A percentile compares a stretch with the other conserved stretches of the same genome.
phyloP scores from a whole-genome alignment of 1,284 basidiomycete species.

The Sanghuangporus baumii region DNA sequence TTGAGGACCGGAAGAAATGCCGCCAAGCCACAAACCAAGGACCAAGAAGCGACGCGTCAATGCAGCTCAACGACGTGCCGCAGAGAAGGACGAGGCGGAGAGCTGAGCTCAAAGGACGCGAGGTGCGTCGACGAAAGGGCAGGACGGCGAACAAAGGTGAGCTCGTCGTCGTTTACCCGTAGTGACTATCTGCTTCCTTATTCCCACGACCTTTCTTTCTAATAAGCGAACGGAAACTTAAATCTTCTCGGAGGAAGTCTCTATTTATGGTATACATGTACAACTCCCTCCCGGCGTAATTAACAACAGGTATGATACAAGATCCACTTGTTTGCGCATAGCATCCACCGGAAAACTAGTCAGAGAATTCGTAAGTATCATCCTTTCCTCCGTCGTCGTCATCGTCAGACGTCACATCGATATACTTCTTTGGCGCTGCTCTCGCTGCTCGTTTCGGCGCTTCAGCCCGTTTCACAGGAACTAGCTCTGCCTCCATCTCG shows the following conservation, averaged over 20 bases:
- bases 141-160: neutral
- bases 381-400: constrained; percentile 28
- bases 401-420: constrained; percentile 33
- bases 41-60: neutral
- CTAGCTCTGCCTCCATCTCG: constrained; percentile 19
- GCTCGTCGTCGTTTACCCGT: neutral
- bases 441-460: constrained; percentile 33
- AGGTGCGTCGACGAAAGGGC: neutral
- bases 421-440: constrained; percentile 32
- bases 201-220: neutral
- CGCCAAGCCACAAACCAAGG: neutral
- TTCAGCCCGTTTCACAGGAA: constrained; percentile 25
- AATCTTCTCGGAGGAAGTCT: neutral
- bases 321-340: no score
- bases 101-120: neutral
- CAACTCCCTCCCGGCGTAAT: neutral
- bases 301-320: no score
- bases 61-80: neutral
- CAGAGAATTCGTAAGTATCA: constrained; percentile 18
- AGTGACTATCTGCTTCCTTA: neutral
- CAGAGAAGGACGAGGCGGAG: neutral
- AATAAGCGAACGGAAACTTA: no score
- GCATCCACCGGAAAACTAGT: neutral
- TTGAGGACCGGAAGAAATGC: neutral
- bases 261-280: neutral